Conservation (phyloP, 148 eudicot species). For the Cornus florida region DNA sequence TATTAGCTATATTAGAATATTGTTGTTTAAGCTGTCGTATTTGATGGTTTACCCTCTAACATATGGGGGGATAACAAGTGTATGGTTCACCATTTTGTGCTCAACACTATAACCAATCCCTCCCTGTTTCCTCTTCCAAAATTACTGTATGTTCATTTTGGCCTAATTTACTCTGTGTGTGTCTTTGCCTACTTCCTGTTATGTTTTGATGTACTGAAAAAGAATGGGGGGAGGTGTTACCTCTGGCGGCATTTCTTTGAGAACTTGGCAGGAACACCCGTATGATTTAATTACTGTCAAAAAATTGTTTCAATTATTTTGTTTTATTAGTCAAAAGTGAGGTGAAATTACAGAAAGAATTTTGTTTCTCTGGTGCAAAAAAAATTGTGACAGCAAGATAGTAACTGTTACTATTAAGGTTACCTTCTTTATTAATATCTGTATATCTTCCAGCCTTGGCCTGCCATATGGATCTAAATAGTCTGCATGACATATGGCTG, state of each 20-base stretch:
- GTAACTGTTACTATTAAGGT: background rate
- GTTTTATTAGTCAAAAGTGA: background rate
- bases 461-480: background rate
- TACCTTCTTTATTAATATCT: background rate
- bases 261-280: background rate
- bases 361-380: background rate
- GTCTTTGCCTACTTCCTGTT: background rate
- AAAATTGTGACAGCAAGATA: background rate
- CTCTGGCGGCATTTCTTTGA: background rate
- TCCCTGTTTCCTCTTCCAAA: background rate
- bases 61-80: background rate
- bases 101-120: background rate
- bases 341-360: background rate
- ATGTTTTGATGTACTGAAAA: background rate
- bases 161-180: background rate
- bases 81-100: background rate
- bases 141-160: background rate
- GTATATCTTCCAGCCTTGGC: background rate
- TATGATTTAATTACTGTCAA: background rate
- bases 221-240: background rate
- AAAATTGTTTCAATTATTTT: background rate
- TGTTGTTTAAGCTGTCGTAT: background rate
- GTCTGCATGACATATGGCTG: background rate
- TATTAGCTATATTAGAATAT: background rate
- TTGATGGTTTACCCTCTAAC: too few relatives aligned